These are phyloP conservation scores for Biscutella laevigata DNA, from an alignment of 441 rosid genomes.

Conservation along the genomic window DNA sequence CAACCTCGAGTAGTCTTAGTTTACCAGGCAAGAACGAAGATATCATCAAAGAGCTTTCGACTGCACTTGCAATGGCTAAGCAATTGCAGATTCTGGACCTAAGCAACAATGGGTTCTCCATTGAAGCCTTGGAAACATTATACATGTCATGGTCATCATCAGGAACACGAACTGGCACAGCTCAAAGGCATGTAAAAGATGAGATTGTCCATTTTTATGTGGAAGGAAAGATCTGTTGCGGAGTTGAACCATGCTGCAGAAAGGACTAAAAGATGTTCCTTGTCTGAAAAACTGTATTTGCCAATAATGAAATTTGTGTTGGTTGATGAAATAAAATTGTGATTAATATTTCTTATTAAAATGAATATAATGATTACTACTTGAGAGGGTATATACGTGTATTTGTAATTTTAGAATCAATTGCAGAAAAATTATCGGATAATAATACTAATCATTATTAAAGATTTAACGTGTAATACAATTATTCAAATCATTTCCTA, in stretches of 20 bases:
- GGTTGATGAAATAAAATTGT: not conserved
- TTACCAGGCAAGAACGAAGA: conserved; percentile 31
- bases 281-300: too few species aligned
- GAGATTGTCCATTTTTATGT: conserved; percentile 52
- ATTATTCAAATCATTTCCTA: conserved; percentile 9
- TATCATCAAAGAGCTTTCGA: conserved; percentile 41
- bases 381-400: conserved; percentile 13
- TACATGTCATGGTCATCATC: conserved; percentile 72
- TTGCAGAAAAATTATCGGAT: conserved; percentile 19
- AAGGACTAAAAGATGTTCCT: conserved; percentile 49
- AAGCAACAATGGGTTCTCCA: conserved; percentile 64
- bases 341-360: not conserved
- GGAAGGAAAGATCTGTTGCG: conserved; percentile 48
- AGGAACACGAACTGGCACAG: conserved; percentile 32
- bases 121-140: conserved; percentile 36
- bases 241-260: conserved; percentile 63
- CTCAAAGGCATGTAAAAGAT: conserved; percentile 51
- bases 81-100: conserved; percentile 56
- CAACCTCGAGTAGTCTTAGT: conserved; percentile 36
- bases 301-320: not conserved
- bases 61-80: conserved; percentile 55
- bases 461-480: conserved; percentile 7
- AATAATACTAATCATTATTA: not conserved
- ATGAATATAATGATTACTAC: conserved; percentile 6
- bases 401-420: conserved; percentile 17